phyloP scores from a whole-genome alignment of 1,139 yeast genomes.

The Blastobotrys aristatus region DNA sequence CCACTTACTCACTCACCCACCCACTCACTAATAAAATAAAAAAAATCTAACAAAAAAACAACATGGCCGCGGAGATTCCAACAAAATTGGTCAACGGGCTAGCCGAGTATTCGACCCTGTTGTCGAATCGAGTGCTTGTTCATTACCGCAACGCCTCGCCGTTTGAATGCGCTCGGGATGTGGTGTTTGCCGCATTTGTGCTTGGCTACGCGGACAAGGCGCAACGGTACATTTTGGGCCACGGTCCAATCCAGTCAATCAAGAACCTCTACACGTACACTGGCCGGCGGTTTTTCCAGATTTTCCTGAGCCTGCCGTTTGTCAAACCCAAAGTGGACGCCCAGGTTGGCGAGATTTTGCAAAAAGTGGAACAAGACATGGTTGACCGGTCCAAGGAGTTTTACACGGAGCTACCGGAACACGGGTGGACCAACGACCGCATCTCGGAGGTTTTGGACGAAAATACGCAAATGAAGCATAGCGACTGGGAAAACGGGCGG shows the following conservation, averaged over 20 bases:
- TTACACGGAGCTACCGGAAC: conserved; percentile 49
- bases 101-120: conserved; percentile 5
- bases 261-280: conserved; percentile 14
- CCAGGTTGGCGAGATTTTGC: conserved; percentile 50
- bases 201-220: conserved; percentile 18
- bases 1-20: no score
- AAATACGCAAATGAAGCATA: conserved; percentile 46
- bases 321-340: conserved; percentile 51
- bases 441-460: conserved; percentile 44
- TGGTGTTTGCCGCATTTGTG: conserved; percentile 19
- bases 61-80: background rate
- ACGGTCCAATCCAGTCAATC: conserved; percentile 15
- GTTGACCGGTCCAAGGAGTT: conserved; percentile 48
- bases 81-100: conserved; percentile 8
- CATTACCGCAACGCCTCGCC: conserved; percentile 19
- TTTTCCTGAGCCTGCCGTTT: conserved; percentile 41
- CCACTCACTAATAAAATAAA: no score
- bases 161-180: conserved; percentile 25
- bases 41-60: no score
- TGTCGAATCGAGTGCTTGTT: conserved; percentile 5
- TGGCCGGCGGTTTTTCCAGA: conserved; percentile 17
- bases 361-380: conserved; percentile 49
- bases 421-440: conserved; percentile 47
- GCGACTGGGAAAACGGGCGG: conserved; percentile 78
- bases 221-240: conserved; percentile 17